These are phyloP conservation scores for Umbilicus rupestris DNA, from an alignment of 164 flowering plant species.

Conservation along the genomic window DNA sequence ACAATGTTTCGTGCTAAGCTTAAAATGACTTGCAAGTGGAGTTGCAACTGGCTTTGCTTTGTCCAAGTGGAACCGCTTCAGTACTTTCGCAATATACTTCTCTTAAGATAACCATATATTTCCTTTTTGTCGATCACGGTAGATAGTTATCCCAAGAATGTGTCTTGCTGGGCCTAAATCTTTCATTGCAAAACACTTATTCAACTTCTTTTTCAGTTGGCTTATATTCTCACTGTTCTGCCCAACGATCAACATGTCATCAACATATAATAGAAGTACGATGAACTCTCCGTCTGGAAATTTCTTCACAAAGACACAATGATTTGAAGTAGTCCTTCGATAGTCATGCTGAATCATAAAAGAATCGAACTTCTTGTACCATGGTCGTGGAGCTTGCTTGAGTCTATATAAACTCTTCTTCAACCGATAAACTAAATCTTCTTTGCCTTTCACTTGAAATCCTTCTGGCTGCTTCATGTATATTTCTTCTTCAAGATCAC, in stretches of 20 bases:
- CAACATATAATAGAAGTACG: not conserved
- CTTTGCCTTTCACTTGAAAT: too few species aligned
- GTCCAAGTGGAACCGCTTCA: not conserved
- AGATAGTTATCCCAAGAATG: not conserved
- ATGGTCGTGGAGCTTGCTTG: too few species aligned
- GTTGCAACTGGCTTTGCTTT: conserved; percentile 3
- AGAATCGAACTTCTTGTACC: too few species aligned
- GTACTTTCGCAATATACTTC: not conserved
- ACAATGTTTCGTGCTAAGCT: conserved; percentile 5
- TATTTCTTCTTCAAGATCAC: too few species aligned
- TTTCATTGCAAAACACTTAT: not conserved
- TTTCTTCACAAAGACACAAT: not conserved
- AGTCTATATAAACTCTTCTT: too few species aligned
- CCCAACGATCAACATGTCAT: too few species aligned
- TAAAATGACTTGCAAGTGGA: conserved; percentile 1
- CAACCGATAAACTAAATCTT: too few species aligned
- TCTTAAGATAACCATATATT: conserved; percentile 6
- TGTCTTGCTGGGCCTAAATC: not conserved
- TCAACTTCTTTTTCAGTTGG: too few species aligned
- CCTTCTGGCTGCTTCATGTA: too few species aligned
- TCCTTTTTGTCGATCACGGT: not conserved
- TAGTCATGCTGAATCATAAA: too few species aligned
- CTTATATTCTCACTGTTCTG: too few species aligned
- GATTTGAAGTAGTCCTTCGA: too few species aligned
- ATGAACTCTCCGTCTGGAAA: not conserved